Evolutionary conservation across 305 asterid genomes (phyloP), one percentile per base, ranked within the genome.

Genomic region (Stenogyne calaminthoides): DNA sequence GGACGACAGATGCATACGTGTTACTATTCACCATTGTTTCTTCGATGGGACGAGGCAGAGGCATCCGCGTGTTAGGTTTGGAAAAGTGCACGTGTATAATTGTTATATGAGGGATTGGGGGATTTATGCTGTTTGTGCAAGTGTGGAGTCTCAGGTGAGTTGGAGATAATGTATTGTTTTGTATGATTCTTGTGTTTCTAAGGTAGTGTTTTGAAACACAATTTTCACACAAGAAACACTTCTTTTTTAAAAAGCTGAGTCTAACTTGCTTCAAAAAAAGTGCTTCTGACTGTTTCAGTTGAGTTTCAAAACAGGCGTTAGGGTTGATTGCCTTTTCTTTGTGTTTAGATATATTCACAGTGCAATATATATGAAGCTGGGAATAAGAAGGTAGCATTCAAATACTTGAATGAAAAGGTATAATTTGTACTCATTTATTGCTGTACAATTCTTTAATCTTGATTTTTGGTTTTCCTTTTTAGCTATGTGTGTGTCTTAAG

Each of bases 51-150:
- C 97, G 3, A 79, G 89, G 54, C 98, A 93, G 78, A 75, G 98
- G 15, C 97, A 93, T 62, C 98, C 98, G n/a, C 91, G 98, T 49
- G 97, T 93, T 68, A 81, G 98, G 62, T 93, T 87, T 65, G 98
- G 75, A 29, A 93, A 80, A 76, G 98, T 93, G 14, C 98, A 93
- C 79, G 74, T 93, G 76, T 93, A 91, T 80, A 93, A 93, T 71
- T 91, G 89, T 34, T 93, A 87, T 76, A 89, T 96, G 59, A 81
- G 87, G 66, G 71, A 84, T 64, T 93, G 97, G 97, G 95, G 83
- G 27, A 86, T 93, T 60, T 93, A 91, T 78, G 97, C 93, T 71
- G 95, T 89, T 64, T 93, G 98, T 58, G 96, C 97, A 2, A 93
- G 98, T 65, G 97, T 93, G 4, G 98, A 93, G 69, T 87, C 96